Evolutionary conservation across 352 stramenopile species (phyloP).

Genomic region (Pythium phragmiticola): DNA sequence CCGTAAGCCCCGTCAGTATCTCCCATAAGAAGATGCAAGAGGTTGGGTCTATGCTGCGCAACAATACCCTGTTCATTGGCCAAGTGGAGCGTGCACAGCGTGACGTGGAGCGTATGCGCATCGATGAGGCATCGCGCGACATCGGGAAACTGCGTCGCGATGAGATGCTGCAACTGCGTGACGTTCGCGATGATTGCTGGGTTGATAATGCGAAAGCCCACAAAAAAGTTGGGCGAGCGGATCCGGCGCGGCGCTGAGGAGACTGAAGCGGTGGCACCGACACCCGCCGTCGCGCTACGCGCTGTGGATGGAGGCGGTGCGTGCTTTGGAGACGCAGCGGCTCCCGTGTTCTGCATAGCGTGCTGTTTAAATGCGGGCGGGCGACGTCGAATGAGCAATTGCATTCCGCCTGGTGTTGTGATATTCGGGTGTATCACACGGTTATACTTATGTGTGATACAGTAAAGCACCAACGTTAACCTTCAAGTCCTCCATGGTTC

Average conservation of each 20-base stretch:
- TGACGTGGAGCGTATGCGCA: conserved; percentile 18
- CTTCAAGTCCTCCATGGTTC: background rate
- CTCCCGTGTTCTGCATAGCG: background rate
- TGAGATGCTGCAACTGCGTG: conserved; percentile 6
- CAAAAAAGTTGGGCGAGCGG: conserved; percentile 19
- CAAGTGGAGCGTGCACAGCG: conserved; percentile 16
- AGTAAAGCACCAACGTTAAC: background rate
- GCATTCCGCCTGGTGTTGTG: background rate
- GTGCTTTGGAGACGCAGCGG: background rate
- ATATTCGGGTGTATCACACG: background rate
- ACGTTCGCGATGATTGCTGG: conserved; percentile 1
- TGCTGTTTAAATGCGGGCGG: background rate
- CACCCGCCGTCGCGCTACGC: background rate
- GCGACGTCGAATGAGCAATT: background rate
- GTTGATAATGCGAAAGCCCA: conserved; percentile 19
- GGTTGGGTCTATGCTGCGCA: background rate
- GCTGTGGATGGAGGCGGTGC: background rate
- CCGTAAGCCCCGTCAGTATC: background rate
- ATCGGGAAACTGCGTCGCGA: conserved; percentile 8
- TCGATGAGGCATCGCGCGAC: conserved; percentile 11
- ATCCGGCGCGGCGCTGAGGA: too few species aligned
- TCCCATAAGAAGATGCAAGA: background rate
- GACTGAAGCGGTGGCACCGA: background rate
- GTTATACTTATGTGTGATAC: background rate
- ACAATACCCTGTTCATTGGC: conserved; percentile 3